phyloP scores from a whole-genome alignment of 1,284 basidiomycete species.

The Puccinia polysora region DNA sequence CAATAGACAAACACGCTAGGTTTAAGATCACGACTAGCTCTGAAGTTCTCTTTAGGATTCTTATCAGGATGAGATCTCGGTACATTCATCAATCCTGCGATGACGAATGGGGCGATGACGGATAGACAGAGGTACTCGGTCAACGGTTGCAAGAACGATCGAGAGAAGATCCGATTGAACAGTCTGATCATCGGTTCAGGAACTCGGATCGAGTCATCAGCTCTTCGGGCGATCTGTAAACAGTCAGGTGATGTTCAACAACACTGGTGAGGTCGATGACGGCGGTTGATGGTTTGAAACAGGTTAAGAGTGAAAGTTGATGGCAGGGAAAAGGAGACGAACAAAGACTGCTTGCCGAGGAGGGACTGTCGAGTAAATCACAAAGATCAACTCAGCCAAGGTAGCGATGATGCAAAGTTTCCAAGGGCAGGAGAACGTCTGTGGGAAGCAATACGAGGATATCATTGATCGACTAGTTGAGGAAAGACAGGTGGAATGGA shows the following conservation, averaged over 20 bases:
- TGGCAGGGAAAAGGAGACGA: background rate
- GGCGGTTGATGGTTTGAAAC: background rate
- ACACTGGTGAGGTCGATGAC: background rate
- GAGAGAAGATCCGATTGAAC: constrained; percentile 18
- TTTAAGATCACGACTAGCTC: constrained; percentile 16
- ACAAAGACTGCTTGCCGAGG: background rate
- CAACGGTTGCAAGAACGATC: constrained; percentile 12
- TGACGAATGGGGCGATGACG: constrained; percentile 12
- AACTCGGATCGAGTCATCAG: background rate
- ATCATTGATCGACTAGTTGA: background rate
- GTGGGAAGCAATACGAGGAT: too few species aligned
- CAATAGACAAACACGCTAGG: constrained; percentile 30
- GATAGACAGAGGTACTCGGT: constrained; percentile 6
- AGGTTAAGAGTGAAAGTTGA: background rate
- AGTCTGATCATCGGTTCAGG: constrained; percentile 8
- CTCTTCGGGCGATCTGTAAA: background rate
- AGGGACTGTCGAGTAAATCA: constrained; percentile 31
- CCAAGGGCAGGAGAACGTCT: constrained; percentile 36
- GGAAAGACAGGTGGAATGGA: background rate
- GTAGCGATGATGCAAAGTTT: constrained; percentile 26
- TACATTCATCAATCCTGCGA: constrained; percentile 31
- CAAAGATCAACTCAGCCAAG: constrained; percentile 36
- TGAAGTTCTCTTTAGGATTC: background rate
- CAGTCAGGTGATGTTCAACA: background rate
- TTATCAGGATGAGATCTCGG: constrained; percentile 3